A percentile compares a stretch with the other conserved stretches of the same genome.
Conservation (phyloP, 345 rosid species). For the Erysimum cheiranthoides region DNA sequence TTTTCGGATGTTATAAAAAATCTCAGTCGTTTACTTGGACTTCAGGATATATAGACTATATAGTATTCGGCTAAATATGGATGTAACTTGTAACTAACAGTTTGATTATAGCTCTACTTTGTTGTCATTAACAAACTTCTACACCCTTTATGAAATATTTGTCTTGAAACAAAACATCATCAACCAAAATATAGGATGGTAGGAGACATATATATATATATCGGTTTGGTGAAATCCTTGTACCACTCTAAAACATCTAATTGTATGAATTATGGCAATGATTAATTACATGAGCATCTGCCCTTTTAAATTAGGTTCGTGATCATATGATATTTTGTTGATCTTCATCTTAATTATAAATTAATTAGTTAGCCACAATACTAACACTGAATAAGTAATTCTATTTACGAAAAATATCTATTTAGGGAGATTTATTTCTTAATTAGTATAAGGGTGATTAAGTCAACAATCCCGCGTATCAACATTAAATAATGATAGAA, state of each 20-base stretch:
- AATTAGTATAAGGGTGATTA: not conserved
- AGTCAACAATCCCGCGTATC: slow-evolving; percentile 26
- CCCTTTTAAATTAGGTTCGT: not conserved
- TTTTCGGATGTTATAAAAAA: too few species aligned
- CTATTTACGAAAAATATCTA: too few species aligned
- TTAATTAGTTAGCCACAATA: not conserved
- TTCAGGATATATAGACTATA: too few species aligned
- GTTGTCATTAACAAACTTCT: too few species aligned
- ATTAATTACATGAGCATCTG: too few species aligned
- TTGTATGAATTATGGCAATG: not conserved
- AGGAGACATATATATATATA: not conserved
- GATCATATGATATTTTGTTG: not conserved
- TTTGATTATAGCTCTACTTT: too few species aligned
- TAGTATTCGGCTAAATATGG: too few species aligned
- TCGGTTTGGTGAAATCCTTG: not conserved
- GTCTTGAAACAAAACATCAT: not conserved
- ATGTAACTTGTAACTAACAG: too few species aligned
- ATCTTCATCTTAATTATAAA: too few species aligned
- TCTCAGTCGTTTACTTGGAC: too few species aligned
- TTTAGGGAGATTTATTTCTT: not conserved
- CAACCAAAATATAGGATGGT: not conserved
- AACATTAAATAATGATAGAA: not conserved
- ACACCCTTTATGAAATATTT: not conserved
- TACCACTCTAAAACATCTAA: not conserved
- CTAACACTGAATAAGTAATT: too few species aligned